Conservation (phyloP, 2,329 filamentous ascomycete species). For the Exophiala bonariae region DNA sequence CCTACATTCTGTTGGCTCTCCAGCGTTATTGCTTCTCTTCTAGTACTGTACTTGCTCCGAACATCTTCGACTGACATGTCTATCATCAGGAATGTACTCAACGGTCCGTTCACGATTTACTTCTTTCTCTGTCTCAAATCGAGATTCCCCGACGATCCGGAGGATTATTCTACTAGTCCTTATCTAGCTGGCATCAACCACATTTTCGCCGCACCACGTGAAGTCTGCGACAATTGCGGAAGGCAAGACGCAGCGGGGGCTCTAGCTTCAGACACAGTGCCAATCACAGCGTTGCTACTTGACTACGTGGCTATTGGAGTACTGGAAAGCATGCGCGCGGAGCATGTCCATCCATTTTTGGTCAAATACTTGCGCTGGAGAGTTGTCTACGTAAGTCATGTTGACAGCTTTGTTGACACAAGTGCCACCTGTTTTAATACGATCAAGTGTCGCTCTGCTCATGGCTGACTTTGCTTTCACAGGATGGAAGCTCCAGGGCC, state of each 20-base stretch:
- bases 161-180: conserved; percentile 51
- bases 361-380: conserved; percentile 10
- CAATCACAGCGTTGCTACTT: conserved; percentile 6
- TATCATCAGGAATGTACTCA: conserved; percentile 49
- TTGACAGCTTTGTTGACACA: too few species aligned
- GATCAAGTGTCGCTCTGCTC: background rate
- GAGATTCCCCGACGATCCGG: conserved; percentile 42
- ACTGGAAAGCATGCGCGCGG: conserved; percentile 10
- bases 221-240: conserved; percentile 11
- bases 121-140: conserved; percentile 61
- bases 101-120: conserved; percentile 63
- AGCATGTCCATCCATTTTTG: conserved; percentile 8
- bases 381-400: conserved; percentile 8
- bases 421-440: too few species aligned
- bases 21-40: conserved; percentile 68
- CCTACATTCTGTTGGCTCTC: background rate
- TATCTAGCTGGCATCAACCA: conserved; percentile 63
- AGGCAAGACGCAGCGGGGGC: conserved; percentile 5
- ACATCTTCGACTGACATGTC: conserved; percentile 21
- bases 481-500: background rate
- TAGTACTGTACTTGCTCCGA: too few species aligned
- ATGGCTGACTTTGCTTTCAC: background rate
- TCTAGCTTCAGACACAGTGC: conserved; percentile 6
- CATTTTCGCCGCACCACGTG: conserved; percentile 42
- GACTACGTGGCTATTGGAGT: conserved; percentile 2